Evolutionary conservation across 1,284 basidiomycete genomes (phyloP).

Genomic region (Rhodotorula sp.): DNA sequence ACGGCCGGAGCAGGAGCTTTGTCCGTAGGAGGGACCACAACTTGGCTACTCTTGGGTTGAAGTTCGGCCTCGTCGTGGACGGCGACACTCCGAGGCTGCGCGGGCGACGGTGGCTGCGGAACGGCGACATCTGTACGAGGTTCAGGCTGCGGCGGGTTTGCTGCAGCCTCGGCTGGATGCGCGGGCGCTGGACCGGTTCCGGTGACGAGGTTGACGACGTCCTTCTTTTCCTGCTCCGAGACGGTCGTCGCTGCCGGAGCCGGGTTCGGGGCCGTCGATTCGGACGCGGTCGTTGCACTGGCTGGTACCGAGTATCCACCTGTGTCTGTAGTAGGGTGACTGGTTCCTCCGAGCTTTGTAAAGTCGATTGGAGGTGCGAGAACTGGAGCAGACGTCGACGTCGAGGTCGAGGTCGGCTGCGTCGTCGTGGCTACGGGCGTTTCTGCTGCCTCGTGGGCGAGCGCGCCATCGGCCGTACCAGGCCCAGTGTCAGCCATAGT

Average conservation of each 20-base stretch:
- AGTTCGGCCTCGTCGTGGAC: not conserved
- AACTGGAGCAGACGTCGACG: not conserved
- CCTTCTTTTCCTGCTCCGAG: too few species aligned
- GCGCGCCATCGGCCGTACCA: too few species aligned
- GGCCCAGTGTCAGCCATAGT: too few species aligned
- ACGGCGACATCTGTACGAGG: too few species aligned
- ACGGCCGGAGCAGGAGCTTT: conserved; percentile 19
- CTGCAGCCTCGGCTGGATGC: not conserved
- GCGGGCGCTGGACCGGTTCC: conserved; percentile 3
- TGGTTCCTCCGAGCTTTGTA: not conserved
- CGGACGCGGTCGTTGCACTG: not conserved
- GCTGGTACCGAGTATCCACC: not conserved
- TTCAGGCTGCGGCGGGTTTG: not conserved
- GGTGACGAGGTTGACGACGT: conserved; percentile 3
- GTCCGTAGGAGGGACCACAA: conserved; percentile 8
- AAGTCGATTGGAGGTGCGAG: conserved; percentile 10
- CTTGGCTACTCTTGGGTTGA: not conserved
- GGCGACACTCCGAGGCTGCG: too few species aligned
- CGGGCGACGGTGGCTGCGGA: not conserved
- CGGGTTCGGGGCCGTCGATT: not conserved
- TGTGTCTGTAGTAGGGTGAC: not conserved
- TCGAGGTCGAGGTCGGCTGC: too few species aligned
- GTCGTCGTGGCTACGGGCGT: too few species aligned
- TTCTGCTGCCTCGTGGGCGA: too few species aligned
- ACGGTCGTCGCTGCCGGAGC: not conserved